Evolutionary conservation across 2,329 filamentous ascomycete genomes (phyloP), one percentile per base, ranked within the genome.

Genomic region (Teratosphaeria epicoccoides): DNA sequence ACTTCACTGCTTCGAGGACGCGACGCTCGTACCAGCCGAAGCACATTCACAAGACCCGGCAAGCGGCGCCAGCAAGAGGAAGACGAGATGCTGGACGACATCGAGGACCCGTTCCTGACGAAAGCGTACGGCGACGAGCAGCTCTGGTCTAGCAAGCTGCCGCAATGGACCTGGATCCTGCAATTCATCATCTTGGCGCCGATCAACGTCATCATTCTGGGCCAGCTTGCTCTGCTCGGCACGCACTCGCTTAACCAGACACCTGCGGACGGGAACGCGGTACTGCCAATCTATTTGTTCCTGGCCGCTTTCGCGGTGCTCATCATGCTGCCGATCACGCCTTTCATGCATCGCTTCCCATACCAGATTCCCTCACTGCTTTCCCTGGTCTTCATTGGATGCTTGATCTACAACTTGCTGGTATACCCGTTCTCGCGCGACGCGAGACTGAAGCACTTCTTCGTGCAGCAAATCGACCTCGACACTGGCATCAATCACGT

Each of bases 391-490:
- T 87, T 89, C 55, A 63, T 81, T 23, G 87, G 77, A 25, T 94
- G 88, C 1, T 71, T 94, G 24, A 78, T 90, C 51, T 97, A 95
- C 73, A 95, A 94, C 64, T 78, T 96, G 4, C 71, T 80, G 2
- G 87, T 87, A 1, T 96, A 95, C 68, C 93, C 93, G 0, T 97
- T 97, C 70, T 93, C 88, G 0, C 72, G 79, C 22, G 77, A 82
- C 53, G 86, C 83, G 65, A 80, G 88, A 33, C 81, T 95, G 68
- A 97, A 97, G 69, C 76, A 91, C 46, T 94, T 83, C 68, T 96
- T 97, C 67, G 74, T 87, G 47, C 90, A 98, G 66, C 79, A 80
- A 9, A 74, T 96, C 46, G 80, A 95, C 58, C 77, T 95, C 9
- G 85, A 76, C 58, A 80, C 76, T 3, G 83, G 83, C n/a, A 71